Percentiles rank a stretch among this genome's conserved stretches.
Evolutionary conservation across 306 rosid genomes (phyloP).

Genomic region (Malus sieversii): DNA sequence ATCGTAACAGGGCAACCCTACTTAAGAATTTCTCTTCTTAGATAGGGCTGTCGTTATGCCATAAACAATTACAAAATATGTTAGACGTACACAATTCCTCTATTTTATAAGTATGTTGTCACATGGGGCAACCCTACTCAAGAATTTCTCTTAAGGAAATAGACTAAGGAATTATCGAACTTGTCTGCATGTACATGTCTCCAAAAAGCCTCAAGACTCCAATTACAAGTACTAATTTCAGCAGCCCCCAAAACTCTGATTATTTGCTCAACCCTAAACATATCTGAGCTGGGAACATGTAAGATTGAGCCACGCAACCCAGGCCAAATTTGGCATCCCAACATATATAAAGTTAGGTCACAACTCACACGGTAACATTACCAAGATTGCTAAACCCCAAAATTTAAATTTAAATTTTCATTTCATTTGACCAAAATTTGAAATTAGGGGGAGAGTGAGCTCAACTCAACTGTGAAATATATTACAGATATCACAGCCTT

Average conservation of each 20-base stretch:
- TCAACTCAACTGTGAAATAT: conserved; percentile 1
- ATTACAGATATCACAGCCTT: conserved; percentile 8
- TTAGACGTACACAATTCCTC: too few species aligned
- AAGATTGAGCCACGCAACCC: conserved; percentile 18
- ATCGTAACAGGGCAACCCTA: too few species aligned
- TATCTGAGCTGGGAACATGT: neutral
- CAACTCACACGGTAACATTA: neutral
- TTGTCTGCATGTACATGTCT: neutral
- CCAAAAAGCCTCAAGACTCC: neutral
- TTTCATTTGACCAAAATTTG: neutral
- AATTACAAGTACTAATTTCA: neutral
- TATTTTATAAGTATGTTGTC: too few species aligned
- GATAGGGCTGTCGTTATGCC: too few species aligned
- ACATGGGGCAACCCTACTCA: too few species aligned
- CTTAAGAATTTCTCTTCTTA: neutral
- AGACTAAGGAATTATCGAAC: neutral
- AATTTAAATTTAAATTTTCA: neutral
- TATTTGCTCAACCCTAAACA: neutral
- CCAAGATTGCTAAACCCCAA: conserved; percentile 16
- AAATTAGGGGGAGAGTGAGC: neutral
- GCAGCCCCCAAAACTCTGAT: neutral
- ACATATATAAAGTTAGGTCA: neutral
- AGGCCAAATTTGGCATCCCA: conserved; percentile 7
- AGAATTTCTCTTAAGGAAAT: too few species aligned
- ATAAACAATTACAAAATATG: too few species aligned